Evolutionary conservation across 345 rosid genomes (phyloP), one percentile per base, ranked within the genome.

Genomic region (Arabidopsis arenosa): DNA sequence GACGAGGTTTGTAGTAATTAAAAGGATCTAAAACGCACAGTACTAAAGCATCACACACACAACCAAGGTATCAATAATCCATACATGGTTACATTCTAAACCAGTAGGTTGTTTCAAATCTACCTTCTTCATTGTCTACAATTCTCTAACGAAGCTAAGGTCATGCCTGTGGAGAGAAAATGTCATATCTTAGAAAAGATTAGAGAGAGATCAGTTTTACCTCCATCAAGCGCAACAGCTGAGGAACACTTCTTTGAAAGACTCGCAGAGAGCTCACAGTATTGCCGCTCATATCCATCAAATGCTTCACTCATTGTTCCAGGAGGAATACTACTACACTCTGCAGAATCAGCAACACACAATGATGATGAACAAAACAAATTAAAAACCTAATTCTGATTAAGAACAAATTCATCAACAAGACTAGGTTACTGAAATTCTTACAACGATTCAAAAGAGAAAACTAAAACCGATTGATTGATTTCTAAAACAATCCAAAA

Each of bases 241-340:
- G 85, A 67, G 21, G 88, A 82, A 75, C 92, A 86, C 39, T 88
- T 84, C 53, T 79, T 83, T 2, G 86, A 80, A 45, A 88, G 88
- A 80, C 75, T 83, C 5, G 92, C 86, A 0, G 92, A 88, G 63
- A 88, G 76, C 81, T 86, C 92, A 63, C 90, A 88, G 75, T 86
- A 88, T 65, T 84, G 88, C 12, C 92, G 81, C 77, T 86, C 88
- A 66, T 84, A 84, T 64, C 88, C 84, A 21, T 80, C 82, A 51
- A 86, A 86, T n/a, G 74, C 88, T 57, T 86, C 85, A 79, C 88
- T 86, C 92, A 88, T 88, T 59, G 43, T 66, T 84, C 69, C 80
- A 66, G 60, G 60, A 6, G 12, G 28, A 59, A 37, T 3, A 32
- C 55, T 1, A 57, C 30, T 6, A 55, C 30, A 5, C 9, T 57